Base-by-base conservation (phyloP, 805 yeast genomes). In the Henningerozyma blattae region DNA sequence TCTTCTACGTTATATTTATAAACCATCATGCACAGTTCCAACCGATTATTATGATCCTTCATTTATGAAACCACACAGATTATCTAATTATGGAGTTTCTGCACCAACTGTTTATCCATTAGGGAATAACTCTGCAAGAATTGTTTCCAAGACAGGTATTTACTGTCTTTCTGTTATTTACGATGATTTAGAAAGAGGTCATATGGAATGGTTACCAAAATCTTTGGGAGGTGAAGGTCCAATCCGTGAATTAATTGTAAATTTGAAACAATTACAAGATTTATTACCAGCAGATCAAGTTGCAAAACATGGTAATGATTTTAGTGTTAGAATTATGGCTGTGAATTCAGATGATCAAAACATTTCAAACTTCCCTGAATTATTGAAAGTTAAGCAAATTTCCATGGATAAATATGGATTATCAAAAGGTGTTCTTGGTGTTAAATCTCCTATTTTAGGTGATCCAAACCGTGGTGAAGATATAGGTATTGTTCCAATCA, bases 21-120 rank as follows among this genome's bases (percentile, higher is more conserved):
- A 89, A 55, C 93, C 81, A 5, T 71, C 83, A 0, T 89, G 89
- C 54, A 58, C 77, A 1, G 50, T 81, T 17, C 91, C 94, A 0
- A 53, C 62, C 4, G 95, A 85, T 50, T 59, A 50, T 37, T 44
- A 56, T n/a, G 79, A 75, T 66, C 57, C 59, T 30, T 58, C 67
- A 0, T 50, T 48, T 26, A 44, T 47, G 41, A 34, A 52, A 7
- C 56, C 61, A 4, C 56, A 64, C 1, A 66, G 54, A 27, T 36
- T 53, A 17, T 50, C 46, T 25, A 35, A 40, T 2, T 46, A 30
- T 25, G 39, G 37, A 5, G 36, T 42, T n/a, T 28, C 52, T 8
- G 41, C 47, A 16, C 75, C 81, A 2, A 40, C 65, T 4, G 49
- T 72, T 7, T 54, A 58, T 27, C 74, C 77, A 3, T 40, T 70